A percentile compares a stretch with the other conserved stretches of the same genome.
Evolutionary conservation across 768 basidiomycete species (phyloP).

Genomic region (Suillus paluster): DNA sequence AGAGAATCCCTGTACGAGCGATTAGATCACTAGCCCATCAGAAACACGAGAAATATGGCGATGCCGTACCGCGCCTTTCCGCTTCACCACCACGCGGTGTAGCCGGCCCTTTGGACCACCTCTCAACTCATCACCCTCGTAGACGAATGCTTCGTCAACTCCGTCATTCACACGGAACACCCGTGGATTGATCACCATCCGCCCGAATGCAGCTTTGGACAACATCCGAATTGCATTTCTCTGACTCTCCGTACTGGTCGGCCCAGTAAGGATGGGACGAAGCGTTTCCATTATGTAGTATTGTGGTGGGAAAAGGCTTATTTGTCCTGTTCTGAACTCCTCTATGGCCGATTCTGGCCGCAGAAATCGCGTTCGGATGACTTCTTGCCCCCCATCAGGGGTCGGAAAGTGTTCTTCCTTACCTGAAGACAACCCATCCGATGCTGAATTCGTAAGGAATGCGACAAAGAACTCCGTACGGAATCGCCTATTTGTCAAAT

Average conservation of each 20-base stretch:
- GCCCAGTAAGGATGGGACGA: slow-evolving; percentile 51
- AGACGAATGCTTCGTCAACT: slow-evolving; percentile 56
- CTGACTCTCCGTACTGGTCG: slow-evolving; percentile 47
- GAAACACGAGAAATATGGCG: slow-evolving; percentile 24
- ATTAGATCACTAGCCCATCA: slow-evolving; percentile 6
- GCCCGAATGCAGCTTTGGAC: slow-evolving; percentile 61
- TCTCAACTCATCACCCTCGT: slow-evolving; percentile 72
- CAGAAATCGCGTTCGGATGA: slow-evolving; percentile 69
- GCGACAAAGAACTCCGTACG: slow-evolving; percentile 71
- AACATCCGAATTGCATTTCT: slow-evolving; percentile 48
- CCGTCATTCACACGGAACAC: slow-evolving; percentile 43
- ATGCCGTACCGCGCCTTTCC: slow-evolving; percentile 50
- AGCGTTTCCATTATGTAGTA: slow-evolving; percentile 71
- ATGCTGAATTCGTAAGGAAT: slow-evolving; percentile 53
- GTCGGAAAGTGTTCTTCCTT: slow-evolving; percentile 65
- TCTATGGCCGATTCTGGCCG: slow-evolving; percentile 56
- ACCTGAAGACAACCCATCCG: slow-evolving; percentile 54
- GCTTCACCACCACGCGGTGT: slow-evolving; percentile 59
- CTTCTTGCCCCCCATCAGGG: slow-evolving; percentile 72
- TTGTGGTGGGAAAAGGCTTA: slow-evolving; percentile 75
- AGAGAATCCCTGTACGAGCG: slow-evolving; percentile 43
- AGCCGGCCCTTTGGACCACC: slow-evolving; percentile 62
- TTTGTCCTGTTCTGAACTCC: slow-evolving; percentile 53
- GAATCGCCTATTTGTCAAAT: slow-evolving; percentile 57
- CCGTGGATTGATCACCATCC: slow-evolving; percentile 61